Evolutionary conservation across 2,329 filamentous ascomycete species (phyloP), one percentile per base, ranked within the genome.

Genomic region (Neofusicoccum sp.): DNA sequence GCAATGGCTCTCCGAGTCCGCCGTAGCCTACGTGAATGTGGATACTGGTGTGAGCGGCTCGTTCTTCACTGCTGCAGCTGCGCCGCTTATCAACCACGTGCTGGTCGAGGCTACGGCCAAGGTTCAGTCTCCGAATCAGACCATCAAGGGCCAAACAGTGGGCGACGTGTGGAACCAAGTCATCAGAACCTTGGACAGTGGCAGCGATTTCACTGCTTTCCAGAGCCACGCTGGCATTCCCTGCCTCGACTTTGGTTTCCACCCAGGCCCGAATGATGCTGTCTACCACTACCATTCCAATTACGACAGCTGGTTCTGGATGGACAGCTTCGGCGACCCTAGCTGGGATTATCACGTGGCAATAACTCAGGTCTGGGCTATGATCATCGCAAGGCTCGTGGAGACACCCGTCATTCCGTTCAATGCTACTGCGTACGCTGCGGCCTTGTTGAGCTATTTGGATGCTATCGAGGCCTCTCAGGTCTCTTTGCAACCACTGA

Each of bases 251-350:
- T 74, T 83, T 65, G 80, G 80, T 22, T 83, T 83, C 65, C 71
- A 71, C 11, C 69, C 67, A 50, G 72, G 67, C 12, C 65, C 69
- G 0, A 73, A 77, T 29, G 71, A 71, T 0, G 79, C 88, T 0
- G 79, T 91, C 6, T 91, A 89, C 71, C 89, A 90, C 67, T 96
- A 95, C 71, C 91, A 96, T 73, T 85, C 86, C 66, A 95, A 95
- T 76, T 96, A 93, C 72, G 92, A 96, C 72, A 90, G 85, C 37
- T 93, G 91, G 72, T 81, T 89, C 70, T 96, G 92, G 92, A 95
- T 95, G 90, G 83, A 88, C 12, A 88, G 80, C 2, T 92, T 87
- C 67, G 91, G 91, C 3, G 92, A 96, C 67, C 78, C 80, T 0
- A 78, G 75, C 9, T 88, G 84, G 75, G 73, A 82, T 6, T 87